These are phyloP conservation scores for Xylaria palmicola DNA, from an alignment of 495 filamentous ascomycete genomes.

Conservation along the genomic window DNA sequence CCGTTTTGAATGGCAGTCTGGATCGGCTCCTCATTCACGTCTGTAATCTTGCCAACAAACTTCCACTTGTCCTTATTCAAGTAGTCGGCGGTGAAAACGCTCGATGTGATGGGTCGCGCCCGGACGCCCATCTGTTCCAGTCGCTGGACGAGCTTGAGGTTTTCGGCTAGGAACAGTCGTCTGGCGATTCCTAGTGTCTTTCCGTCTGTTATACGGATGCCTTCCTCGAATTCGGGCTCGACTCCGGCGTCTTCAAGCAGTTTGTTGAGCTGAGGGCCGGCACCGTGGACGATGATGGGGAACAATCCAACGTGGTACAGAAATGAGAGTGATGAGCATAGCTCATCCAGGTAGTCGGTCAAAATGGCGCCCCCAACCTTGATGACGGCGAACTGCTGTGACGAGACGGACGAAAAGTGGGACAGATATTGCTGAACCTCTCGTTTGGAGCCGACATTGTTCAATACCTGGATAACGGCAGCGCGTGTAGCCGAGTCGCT, in stretches of 20 bases:
- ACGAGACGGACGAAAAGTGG: conserved; percentile 95
- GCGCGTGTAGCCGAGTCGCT: conserved; percentile 64
- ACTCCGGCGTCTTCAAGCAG: conserved; percentile 89
- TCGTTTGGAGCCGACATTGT: conserved; percentile 94
- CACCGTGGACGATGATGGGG: conserved; percentile 95
- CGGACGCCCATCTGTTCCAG: conserved; percentile 89
- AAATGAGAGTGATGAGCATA: conserved; percentile 86
- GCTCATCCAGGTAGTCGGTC: conserved; percentile 86
- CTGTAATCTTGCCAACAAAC: conserved; percentile 90
- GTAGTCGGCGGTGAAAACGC: conserved; percentile 94
- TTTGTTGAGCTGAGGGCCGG: conserved; percentile 93
- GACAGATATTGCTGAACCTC: conserved; percentile 98
- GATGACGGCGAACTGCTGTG: conserved; percentile 97
- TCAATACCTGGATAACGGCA: conserved; percentile 90
- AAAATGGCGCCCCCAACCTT: conserved; percentile 98
- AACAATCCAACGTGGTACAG: conserved; percentile 94
- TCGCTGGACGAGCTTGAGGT: conserved; percentile 90
- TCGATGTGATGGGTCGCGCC: conserved; percentile 86
- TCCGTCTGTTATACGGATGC: conserved; percentile 92
- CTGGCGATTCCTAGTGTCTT: conserved; percentile 91
- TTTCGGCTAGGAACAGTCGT: conserved; percentile 92
- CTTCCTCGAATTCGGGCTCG: conserved; percentile 94
- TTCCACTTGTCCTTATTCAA: conserved; percentile 93
- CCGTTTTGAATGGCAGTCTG: conserved; percentile 89
- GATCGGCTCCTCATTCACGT: conserved; percentile 88